Conservation (phyloP, 2,329 filamentous ascomycete species). For the Leptoxyphium fumago region DNA sequence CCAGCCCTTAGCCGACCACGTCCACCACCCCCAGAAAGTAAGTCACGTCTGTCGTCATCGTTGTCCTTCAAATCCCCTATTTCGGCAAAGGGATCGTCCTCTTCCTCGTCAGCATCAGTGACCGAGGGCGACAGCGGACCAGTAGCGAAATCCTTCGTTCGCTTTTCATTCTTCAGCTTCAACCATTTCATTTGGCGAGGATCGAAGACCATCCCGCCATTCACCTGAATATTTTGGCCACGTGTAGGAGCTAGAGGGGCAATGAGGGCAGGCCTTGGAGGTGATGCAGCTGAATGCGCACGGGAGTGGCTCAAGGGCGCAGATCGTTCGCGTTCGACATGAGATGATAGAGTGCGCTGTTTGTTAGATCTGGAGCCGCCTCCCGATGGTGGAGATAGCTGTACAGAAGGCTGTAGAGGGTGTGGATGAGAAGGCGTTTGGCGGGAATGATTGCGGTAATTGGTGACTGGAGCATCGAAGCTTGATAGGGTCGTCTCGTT, state of each 20-base stretch:
- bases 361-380: slow-evolving; percentile 12
- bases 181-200: slow-evolving; percentile 97
- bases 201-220: slow-evolving; percentile 98
- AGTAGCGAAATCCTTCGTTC: slow-evolving; percentile 20
- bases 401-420: slow-evolving; percentile 18
- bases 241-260: slow-evolving; percentile 56
- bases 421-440: slow-evolving; percentile 20
- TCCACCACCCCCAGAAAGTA: slow-evolving; percentile 4
- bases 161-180: slow-evolving; percentile 41
- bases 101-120: slow-evolving; percentile 68
- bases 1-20: slow-evolving; percentile 8
- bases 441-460: slow-evolving; percentile 7
- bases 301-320: slow-evolving; percentile 14
- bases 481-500: slow-evolving; percentile 74
- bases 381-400: slow-evolving; percentile 25
- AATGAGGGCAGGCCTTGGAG: slow-evolving; percentile 61
- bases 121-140: slow-evolving; percentile 33
- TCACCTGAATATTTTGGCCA: slow-evolving; percentile 74
- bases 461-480: slow-evolving; percentile 45
- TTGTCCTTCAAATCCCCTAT: slow-evolving; percentile 81
- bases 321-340: slow-evolving; percentile 21
- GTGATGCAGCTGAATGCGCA: slow-evolving; percentile 20
- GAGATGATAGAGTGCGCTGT: slow-evolving; percentile 7
- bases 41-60: slow-evolving; percentile 4
- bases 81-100: slow-evolving; percentile 87